Evolutionary conservation across 495 filamentous ascomycete genomes (phyloP).

Genomic region (Podospora comata): DNA sequence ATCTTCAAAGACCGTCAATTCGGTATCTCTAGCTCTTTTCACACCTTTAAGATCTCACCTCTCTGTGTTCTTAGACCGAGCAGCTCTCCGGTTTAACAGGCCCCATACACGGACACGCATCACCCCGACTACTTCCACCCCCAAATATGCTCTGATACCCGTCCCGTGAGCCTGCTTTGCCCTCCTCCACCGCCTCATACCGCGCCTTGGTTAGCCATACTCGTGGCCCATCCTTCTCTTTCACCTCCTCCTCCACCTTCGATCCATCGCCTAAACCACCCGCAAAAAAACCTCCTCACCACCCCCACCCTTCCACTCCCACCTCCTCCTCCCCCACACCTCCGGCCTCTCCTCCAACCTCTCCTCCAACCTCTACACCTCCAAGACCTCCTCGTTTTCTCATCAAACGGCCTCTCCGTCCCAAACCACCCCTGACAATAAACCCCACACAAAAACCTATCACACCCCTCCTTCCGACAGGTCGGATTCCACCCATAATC

Average conservation of each 20-base stretch:
- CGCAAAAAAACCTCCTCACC: neutral
- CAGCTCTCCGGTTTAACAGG: neutral
- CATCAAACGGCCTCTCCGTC: slow-evolving; percentile 34
- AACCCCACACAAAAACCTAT: slow-evolving; percentile 34
- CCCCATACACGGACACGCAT: neutral
- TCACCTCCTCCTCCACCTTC: neutral
- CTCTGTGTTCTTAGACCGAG: too few relatives aligned
- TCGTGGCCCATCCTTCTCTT: neutral
- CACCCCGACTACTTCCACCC: neutral
- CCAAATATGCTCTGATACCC: neutral
- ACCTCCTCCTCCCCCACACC: neutral
- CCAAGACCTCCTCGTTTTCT: slow-evolving; percentile 32
- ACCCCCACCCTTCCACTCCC: neutral
- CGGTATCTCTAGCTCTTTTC: too few relatives aligned
- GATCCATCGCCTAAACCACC: neutral
- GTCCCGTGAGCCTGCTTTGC: neutral
- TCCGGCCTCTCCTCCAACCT: slow-evolving; percentile 17
- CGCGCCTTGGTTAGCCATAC: too few relatives aligned
- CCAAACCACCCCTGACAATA: slow-evolving; percentile 39
- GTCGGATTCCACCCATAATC: slow-evolving; percentile 41
- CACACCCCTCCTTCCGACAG: slow-evolving; percentile 31
- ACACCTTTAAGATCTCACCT: too few relatives aligned
- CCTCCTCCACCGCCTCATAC: neutral
- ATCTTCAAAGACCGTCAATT: too few relatives aligned
- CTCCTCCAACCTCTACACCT: slow-evolving; percentile 28